A percentile compares a stretch with the other conserved stretches of the same genome.
phyloP scores from a whole-genome alignment of 1,284 basidiomycete species.

The Mrakiaceae sp. region DNA sequence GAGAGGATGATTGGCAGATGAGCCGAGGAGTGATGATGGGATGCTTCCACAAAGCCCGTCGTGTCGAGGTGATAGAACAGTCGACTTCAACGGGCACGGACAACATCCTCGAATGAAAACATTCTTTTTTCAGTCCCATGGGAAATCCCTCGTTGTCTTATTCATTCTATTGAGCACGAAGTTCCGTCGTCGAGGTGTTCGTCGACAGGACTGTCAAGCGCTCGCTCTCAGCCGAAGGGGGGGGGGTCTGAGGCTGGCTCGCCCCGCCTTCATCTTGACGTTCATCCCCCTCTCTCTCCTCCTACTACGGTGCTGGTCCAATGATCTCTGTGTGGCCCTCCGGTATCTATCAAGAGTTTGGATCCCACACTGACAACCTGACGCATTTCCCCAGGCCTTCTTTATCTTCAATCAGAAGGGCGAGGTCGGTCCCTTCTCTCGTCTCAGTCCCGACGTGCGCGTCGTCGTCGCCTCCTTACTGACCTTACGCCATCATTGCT shows the following conservation, averaged over 20 bases:
- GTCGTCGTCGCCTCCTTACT: constrained; percentile 3
- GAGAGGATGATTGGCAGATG: not conserved
- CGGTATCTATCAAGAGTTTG: not conserved
- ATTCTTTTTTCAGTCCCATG: not conserved
- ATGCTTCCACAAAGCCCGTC: too few relatives aligned
- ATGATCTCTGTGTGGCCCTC: constrained; percentile 7
- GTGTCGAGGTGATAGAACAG: too few relatives aligned
- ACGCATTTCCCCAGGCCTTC: constrained; percentile 55
- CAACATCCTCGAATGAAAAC: not conserved
- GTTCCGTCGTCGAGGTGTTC: too few relatives aligned
- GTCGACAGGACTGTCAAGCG: too few relatives aligned
- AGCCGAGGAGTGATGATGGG: too few relatives aligned
- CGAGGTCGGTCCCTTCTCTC: constrained; percentile 49
- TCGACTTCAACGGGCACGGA: not conserved
- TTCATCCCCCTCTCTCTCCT: not conserved
- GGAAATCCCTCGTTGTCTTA: not conserved
- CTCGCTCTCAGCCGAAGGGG: not conserved
- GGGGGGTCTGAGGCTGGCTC: not conserved
- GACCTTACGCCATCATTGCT: not conserved
- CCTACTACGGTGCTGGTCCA: too few relatives aligned
- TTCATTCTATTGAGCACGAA: not conserved
- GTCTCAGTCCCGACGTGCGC: not conserved
- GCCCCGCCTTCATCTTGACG: not conserved
- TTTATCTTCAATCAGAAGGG: constrained; percentile 98
- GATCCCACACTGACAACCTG: not conserved